Percentiles rank a stretch among this genome's conserved stretches.
Evolutionary conservation across 805 yeast genomes (phyloP).

Genomic region (Priceomyces medius): DNA sequence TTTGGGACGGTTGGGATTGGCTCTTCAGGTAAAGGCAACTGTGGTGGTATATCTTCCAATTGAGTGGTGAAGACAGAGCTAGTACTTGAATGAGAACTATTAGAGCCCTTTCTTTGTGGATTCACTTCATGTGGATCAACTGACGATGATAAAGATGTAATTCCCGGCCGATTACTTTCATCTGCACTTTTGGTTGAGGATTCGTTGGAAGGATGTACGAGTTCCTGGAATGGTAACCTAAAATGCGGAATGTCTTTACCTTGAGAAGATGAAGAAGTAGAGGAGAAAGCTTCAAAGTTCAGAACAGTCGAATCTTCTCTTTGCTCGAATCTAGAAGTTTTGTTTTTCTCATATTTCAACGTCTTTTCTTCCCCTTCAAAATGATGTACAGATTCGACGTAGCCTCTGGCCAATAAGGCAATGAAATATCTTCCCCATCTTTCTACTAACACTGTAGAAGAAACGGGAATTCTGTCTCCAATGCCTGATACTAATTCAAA

Average conservation of each 20-base stretch:
- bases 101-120: slow-evolving; percentile 18
- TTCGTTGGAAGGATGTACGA: neutral
- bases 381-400: slow-evolving; percentile 53
- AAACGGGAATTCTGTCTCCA: slow-evolving; percentile 66
- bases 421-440: slow-evolving; percentile 79
- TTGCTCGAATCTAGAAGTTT: neutral
- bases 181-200: neutral
- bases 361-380: slow-evolving; percentile 24
- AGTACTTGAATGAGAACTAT: slow-evolving; percentile 20
- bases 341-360: slow-evolving; percentile 1
- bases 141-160: slow-evolving; percentile 12
- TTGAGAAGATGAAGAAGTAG: neutral
- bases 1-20: slow-evolving; percentile 46
- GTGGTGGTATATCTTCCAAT: slow-evolving; percentile 53
- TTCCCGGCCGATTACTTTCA: slow-evolving; percentile 2
- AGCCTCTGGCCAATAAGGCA: slow-evolving; percentile 58
- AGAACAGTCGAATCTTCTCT: neutral
- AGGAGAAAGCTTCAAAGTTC: neutral
- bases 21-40: slow-evolving; percentile 54
- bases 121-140: slow-evolving; percentile 25
- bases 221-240: slow-evolving; percentile 69
- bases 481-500: slow-evolving; percentile 70
- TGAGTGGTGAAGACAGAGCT: slow-evolving; percentile 29
- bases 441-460: slow-evolving; percentile 58
- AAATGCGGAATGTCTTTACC: slow-evolving; percentile 51